Percentiles rank a stretch among this genome's conserved stretches.
These are phyloP conservation scores for Petunia hybrid DNA, from an alignment of 305 asterid genomes.

Conservation along the genomic window DNA sequence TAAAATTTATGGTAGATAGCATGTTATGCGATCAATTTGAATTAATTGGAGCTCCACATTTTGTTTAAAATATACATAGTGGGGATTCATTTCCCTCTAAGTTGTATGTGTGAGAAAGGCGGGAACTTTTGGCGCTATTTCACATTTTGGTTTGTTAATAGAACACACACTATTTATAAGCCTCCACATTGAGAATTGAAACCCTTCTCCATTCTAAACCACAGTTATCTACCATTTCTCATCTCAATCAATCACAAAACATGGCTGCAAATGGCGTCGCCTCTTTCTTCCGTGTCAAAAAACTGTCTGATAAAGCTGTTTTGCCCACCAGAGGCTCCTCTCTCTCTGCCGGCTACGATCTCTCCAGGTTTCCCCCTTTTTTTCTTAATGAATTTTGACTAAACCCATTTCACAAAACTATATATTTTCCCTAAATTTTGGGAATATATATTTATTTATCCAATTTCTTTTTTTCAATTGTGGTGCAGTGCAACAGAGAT, in stretches of 20 bases:
- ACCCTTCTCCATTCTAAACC: neutral
- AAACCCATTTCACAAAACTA: too few species aligned
- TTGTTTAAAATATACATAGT: neutral
- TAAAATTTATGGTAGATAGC: too few species aligned
- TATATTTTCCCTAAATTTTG: neutral
- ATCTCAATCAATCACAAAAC: constrained; percentile 33
- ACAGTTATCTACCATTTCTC: neutral
- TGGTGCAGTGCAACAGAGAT: constrained; percentile 52
- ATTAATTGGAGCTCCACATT: too few species aligned
- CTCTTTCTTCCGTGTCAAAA: constrained; percentile 57
- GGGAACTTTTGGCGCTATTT: constrained; percentile 64
- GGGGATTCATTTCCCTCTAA: neutral
- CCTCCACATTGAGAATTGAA: neutral
- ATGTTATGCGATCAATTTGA: too few species aligned
- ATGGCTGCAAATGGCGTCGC: constrained; percentile 31
- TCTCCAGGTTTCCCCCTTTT: constrained; percentile 52
- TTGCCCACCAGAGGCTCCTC: constrained; percentile 66
- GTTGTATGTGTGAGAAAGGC: constrained; percentile 33
- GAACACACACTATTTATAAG: constrained; percentile 20
- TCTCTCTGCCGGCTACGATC: constrained; percentile 75
- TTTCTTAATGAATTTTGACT: neutral
- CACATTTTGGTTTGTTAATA: neutral
- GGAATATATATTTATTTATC: too few species aligned
- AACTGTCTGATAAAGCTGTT: constrained; percentile 68
- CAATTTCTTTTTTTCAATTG: neutral